phyloP scores from a whole-genome alignment of 2,329 filamentous ascomycete species.

The Fusarium sp. region DNA sequence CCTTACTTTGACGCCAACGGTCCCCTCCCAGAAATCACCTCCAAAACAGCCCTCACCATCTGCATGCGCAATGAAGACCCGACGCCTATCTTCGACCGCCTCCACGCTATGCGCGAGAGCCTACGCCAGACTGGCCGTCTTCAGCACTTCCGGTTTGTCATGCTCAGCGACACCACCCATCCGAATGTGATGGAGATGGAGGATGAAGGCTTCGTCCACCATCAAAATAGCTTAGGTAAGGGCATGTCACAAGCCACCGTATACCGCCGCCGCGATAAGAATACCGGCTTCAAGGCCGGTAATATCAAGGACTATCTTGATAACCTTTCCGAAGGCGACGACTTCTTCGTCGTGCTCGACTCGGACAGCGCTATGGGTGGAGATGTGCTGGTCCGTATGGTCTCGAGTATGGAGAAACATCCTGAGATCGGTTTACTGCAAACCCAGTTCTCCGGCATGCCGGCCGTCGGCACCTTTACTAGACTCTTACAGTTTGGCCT shows the following conservation, averaged over 20 bases:
- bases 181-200: not conserved
- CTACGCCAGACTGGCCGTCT: not conserved
- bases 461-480: not conserved
- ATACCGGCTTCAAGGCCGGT: not conserved
- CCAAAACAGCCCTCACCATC: not conserved
- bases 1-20: not conserved
- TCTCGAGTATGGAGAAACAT: not conserved
- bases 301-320: not conserved
- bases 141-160: not conserved
- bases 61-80: not conserved
- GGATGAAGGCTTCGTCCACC: not conserved
- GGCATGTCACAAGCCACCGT: not conserved
- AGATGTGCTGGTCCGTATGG: not conserved
- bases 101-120: not conserved
- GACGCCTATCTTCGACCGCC: not conserved
- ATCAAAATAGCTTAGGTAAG: not conserved
- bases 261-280: not conserved
- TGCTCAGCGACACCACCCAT: not conserved
- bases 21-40: not conserved
- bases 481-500: not conserved
- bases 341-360: not conserved
- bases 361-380: not conserved
- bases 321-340: not conserved
- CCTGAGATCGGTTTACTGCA: not conserved
- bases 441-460: not conserved